Conservation (phyloP, 768 basidiomycete genomes). For the Hydnomerulius pinastri region DNA sequence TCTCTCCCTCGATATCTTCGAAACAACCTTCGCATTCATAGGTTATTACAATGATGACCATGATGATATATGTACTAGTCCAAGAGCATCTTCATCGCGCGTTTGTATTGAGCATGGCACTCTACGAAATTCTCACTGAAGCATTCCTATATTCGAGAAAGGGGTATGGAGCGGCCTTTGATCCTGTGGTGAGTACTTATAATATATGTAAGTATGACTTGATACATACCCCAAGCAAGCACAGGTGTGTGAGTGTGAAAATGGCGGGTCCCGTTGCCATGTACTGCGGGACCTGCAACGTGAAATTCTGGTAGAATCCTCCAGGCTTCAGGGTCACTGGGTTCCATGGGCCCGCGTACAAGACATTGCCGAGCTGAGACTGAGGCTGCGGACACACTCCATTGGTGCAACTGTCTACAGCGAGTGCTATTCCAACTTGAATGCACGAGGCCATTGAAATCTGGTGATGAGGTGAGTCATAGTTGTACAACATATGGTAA, state of each 20-base stretch:
- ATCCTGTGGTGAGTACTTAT: background rate
- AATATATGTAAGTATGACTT: background rate
- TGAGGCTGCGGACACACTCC: conserved; percentile 6
- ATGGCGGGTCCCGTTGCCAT: conserved; percentile 21
- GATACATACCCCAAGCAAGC: conserved; percentile 29
- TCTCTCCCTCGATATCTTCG: no score
- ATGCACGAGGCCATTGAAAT: conserved; percentile 9
- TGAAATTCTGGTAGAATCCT: conserved; percentile 32
- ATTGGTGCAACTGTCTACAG: conserved; percentile 5
- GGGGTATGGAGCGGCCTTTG: conserved; percentile 25
- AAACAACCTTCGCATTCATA: no score
- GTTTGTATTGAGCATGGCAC: conserved; percentile 7
- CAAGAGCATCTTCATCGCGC: no score
- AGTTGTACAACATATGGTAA: background rate
- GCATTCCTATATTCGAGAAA: conserved; percentile 31
- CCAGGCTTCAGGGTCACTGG: background rate
- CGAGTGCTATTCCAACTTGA: conserved; percentile 18
- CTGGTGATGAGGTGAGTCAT: background rate
- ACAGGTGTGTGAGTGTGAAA: conserved; percentile 31
- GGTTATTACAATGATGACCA: background rate
- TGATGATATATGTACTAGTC: no score
- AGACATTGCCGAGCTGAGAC: conserved; percentile 7
- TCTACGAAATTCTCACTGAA: conserved; percentile 18
- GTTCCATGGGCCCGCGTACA: conserved; percentile 11
- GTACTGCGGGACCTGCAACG: conserved; percentile 14